These are phyloP conservation scores for Cryptosporidium andersoni DNA, from an alignment of 169 alveolate species.

Conservation along the genomic window DNA sequence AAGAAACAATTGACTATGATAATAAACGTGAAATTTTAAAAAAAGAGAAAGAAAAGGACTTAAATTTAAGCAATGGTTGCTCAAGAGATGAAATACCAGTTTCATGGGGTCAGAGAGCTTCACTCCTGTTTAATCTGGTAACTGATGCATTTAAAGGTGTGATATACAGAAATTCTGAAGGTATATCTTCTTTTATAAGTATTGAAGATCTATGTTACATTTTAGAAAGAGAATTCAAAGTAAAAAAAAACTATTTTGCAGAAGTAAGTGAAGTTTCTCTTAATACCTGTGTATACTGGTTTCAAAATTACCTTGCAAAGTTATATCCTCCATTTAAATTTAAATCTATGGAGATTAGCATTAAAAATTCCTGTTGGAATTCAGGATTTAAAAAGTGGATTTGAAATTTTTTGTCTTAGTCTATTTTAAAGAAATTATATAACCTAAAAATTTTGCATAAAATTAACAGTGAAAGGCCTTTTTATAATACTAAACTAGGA, in stretches of 20 bases:
- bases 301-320: conserved; percentile 21
- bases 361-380: conserved; percentile 53
- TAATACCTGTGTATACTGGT: conserved; percentile 32
- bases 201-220: conserved; percentile 66
- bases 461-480: no score
- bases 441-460: no score
- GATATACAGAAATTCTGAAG: conserved; percentile 12
- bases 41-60: background rate
- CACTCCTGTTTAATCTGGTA: conserved; percentile 17
- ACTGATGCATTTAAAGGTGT: background rate
- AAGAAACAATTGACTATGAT: background rate
- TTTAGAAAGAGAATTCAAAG: conserved; percentile 56
- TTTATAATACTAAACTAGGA: no score
- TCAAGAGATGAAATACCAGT: conserved; percentile 20
- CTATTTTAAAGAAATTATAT: background rate
- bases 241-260: conserved; percentile 33
- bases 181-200: conserved; percentile 15
- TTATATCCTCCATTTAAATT: conserved; percentile 54
- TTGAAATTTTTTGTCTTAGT: background rate
- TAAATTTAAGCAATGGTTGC: conserved; percentile 24
- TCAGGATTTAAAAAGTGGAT: conserved; percentile 68
- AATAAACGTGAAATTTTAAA: background rate
- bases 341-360: background rate
- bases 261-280: conserved; percentile 47
- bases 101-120: conserved; percentile 63